Percentiles rank a stretch among this genome's conserved stretches.
Evolutionary conservation across 306 rosid species (phyloP).

Genomic region (Rosa multiflora): DNA sequence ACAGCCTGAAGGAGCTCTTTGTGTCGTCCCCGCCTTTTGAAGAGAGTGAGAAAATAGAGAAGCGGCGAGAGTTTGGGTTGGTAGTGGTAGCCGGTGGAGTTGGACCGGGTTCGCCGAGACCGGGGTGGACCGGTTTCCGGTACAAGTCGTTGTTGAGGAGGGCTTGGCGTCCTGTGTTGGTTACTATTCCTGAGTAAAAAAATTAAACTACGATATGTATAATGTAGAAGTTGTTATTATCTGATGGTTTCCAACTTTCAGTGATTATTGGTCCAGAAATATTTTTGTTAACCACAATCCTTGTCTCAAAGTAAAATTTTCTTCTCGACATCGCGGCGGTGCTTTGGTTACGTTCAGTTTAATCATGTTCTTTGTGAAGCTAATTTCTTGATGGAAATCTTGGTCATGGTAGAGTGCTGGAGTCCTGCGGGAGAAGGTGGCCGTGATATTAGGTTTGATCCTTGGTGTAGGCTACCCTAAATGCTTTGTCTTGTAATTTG

Average conservation of each 20-base stretch:
- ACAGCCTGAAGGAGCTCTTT: slow-evolving; percentile 67
- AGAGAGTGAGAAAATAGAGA: slow-evolving; percentile 11
- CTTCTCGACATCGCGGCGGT: not conserved
- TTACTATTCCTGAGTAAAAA: slow-evolving; percentile 55
- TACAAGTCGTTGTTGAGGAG: slow-evolving; percentile 60
- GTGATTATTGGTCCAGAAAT: not conserved
- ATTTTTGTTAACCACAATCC: not conserved
- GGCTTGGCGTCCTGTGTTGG: slow-evolving; percentile 80
- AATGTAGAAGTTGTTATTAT: not conserved
- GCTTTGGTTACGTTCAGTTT: not conserved
- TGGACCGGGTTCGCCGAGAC: slow-evolving; percentile 48
- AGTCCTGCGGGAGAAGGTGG: not conserved
- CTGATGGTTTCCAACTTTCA: not conserved
- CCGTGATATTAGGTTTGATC: not conserved
- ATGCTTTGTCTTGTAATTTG: not conserved
- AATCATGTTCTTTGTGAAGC: not conserved
- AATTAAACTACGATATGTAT: not conserved
- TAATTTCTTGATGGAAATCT: not conserved
- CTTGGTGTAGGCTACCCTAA: not conserved
- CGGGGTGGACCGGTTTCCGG: slow-evolving; percentile 71
- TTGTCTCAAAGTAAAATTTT: not conserved
- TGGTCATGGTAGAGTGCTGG: not conserved
- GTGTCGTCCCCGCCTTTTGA: slow-evolving; percentile 61
- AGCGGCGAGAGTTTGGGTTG: slow-evolving; percentile 12
- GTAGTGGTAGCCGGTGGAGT: slow-evolving; percentile 18